Evolutionary conservation across 257 asterid genomes (phyloP).

Genomic region (Voacanga thouarsii): DNA sequence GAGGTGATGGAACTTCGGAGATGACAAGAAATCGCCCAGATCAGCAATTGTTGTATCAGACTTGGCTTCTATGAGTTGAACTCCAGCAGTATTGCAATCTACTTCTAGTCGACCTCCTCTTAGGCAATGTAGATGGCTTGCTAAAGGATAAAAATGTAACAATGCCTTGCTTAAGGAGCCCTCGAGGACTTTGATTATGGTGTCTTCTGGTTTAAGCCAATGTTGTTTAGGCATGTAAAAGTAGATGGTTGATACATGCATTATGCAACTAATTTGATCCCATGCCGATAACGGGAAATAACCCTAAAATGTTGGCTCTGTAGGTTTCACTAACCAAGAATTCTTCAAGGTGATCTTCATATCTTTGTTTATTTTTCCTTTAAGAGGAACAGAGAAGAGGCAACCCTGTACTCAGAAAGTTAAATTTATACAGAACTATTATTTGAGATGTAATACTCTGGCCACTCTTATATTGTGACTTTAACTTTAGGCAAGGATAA

Average conservation of each 20-base stretch:
- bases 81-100: background rate
- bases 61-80: background rate
- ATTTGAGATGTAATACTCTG: background rate
- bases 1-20: background rate
- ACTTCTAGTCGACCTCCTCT: background rate
- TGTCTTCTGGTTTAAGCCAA: background rate
- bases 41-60: background rate
- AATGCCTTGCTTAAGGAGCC: background rate
- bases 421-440: background rate
- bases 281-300: conserved; percentile 28
- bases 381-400: no score
- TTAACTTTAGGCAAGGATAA: background rate
- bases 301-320: conserved; percentile 1
- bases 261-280: conserved; percentile 44
- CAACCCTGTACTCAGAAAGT: background rate
- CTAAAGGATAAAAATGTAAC: background rate
- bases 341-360: background rate
- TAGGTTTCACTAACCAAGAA: background rate
- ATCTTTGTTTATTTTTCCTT: background rate
- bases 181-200: background rate
- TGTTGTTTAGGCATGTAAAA: conserved; percentile 22
- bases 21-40: background rate
- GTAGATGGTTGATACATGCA: conserved; percentile 49
- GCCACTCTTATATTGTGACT: background rate
- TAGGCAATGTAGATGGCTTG: background rate